Evolutionary conservation across 257 asterid genomes (phyloP).

Genomic region (Plectranthus barbatus): DNA sequence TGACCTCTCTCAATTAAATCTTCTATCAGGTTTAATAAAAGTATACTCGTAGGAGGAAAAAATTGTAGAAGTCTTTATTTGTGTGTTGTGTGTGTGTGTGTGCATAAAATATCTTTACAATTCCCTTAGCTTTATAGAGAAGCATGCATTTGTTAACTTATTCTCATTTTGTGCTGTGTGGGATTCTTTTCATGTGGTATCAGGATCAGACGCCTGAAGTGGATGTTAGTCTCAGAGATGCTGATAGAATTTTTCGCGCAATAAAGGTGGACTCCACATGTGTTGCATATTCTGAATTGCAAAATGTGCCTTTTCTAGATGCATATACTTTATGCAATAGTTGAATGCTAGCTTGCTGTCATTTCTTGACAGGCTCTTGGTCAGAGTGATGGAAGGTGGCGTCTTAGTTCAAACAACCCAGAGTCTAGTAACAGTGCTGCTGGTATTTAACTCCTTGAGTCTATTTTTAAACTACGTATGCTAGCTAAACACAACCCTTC

Average conservation of each 20-base stretch:
- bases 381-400: conserved; percentile 99
- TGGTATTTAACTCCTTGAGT: conserved; percentile 32
- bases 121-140: background rate
- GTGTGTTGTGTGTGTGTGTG: no score
- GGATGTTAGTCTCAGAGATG: conserved; percentile 63
- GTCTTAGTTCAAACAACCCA: conserved; percentile 70
- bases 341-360: conserved; percentile 14
- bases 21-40: background rate
- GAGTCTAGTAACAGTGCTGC: conserved; percentile 88
- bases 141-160: background rate
- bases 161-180: background rate
- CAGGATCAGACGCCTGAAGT: conserved; percentile 65
- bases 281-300: conserved; percentile 4
- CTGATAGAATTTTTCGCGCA: conserved; percentile 56
- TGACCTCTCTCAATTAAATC: background rate
- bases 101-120: background rate
- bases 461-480: background rate
- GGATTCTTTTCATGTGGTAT: conserved; percentile 14
- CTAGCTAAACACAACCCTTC: conserved; percentile 6
- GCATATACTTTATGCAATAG: background rate
- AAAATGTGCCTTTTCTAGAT: conserved; percentile 3
- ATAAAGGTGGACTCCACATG: conserved; percentile 49
- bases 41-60: conserved; percentile 1
- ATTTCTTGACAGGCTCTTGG: conserved; percentile 65
- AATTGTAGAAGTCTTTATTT: background rate